Evolutionary conservation across 768 basidiomycete species (phyloP).

Genomic region (Cystobasidium ongulense): DNA sequence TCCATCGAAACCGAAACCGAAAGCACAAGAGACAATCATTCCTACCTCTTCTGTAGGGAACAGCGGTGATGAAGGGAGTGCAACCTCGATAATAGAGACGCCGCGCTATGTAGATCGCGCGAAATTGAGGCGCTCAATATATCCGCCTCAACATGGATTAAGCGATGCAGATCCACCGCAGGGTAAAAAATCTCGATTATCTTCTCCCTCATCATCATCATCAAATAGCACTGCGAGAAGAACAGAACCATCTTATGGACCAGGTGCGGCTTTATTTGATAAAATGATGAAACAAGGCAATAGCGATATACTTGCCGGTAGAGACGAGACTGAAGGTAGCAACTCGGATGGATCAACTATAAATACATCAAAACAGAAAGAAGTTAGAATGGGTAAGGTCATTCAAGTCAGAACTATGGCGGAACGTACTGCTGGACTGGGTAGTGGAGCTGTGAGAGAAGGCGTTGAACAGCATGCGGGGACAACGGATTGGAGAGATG

Average conservation of each 20-base stretch:
- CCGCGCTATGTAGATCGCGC: slow-evolving; percentile 20
- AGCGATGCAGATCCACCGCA: neutral
- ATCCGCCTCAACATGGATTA: neutral
- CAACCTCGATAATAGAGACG: neutral
- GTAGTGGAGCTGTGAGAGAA: slow-evolving; percentile 9
- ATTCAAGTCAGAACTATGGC: slow-evolving; percentile 19
- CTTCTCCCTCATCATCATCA: neutral
- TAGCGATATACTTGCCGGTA: neutral
- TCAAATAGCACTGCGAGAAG: neutral
- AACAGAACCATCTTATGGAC: slow-evolving; percentile 13
- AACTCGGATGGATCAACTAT: neutral
- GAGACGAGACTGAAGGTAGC: neutral
- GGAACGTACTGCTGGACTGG: slow-evolving; percentile 8
- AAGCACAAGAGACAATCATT: neutral
- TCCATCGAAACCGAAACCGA: neutral
- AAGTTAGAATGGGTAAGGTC: slow-evolving; percentile 10
- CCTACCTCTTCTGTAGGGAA: neutral
- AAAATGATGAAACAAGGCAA: neutral
- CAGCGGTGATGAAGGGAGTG: neutral
- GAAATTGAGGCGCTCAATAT: slow-evolving; percentile 13
- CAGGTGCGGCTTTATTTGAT: slow-evolving; percentile 5
- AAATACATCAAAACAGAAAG: neutral
- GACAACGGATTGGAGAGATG: slow-evolving; percentile 10
- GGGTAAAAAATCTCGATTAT: neutral
- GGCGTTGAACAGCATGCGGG: slow-evolving; percentile 18